phyloP scores from a whole-genome alignment of 2,329 filamentous ascomycete genomes.

The Malbranchea zuffiana region DNA sequence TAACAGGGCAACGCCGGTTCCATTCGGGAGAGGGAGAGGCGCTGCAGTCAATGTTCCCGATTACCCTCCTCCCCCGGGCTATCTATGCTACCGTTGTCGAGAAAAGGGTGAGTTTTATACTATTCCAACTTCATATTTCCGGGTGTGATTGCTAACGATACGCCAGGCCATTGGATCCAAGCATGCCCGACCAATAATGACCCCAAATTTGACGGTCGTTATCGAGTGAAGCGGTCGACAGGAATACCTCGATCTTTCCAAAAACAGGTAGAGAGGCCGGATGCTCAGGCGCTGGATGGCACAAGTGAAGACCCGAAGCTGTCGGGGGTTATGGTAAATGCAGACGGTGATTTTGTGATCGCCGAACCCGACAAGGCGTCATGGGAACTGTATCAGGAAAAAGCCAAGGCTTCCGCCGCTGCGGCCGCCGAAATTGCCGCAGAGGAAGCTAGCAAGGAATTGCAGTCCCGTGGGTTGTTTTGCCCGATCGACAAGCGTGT shows the following conservation, averaged over 20 bases:
- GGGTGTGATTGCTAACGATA: conserved; percentile 21
- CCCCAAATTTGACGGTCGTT: conserved; percentile 85
- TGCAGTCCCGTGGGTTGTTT: conserved; percentile 78
- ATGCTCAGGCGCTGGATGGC: conserved; percentile 60
- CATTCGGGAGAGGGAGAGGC: conserved; percentile 29
- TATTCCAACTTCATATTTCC: too few relatives aligned
- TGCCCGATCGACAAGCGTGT: conserved; percentile 95
- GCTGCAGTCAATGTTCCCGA: conserved; percentile 63
- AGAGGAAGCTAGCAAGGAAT: conserved; percentile 68
- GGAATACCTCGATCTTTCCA: conserved; percentile 93
- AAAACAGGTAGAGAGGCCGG: conserved; percentile 87
- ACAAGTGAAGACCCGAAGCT: conserved; percentile 71
- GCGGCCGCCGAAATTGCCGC: conserved; percentile 70
- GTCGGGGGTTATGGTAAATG: conserved; percentile 92
- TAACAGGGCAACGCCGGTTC: conserved; percentile 36
- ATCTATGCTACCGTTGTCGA: conserved; percentile 91
- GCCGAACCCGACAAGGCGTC: conserved; percentile 89
- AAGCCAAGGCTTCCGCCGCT: conserved; percentile 74
- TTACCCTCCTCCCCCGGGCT: conserved; percentile 83
- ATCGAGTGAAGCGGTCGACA: conserved; percentile 88
- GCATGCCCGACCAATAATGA: conserved; percentile 97
- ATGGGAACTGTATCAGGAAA: conserved; percentile 95
- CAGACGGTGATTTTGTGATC: conserved; percentile 94
- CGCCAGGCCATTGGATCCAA: conserved; percentile 86
- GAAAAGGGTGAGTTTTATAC: conserved; percentile 57